Percentiles rank a stretch among this genome's conserved stretches.
Conservation (phyloP, 441 rosid genomes). For the Populus hybrid region DNA sequence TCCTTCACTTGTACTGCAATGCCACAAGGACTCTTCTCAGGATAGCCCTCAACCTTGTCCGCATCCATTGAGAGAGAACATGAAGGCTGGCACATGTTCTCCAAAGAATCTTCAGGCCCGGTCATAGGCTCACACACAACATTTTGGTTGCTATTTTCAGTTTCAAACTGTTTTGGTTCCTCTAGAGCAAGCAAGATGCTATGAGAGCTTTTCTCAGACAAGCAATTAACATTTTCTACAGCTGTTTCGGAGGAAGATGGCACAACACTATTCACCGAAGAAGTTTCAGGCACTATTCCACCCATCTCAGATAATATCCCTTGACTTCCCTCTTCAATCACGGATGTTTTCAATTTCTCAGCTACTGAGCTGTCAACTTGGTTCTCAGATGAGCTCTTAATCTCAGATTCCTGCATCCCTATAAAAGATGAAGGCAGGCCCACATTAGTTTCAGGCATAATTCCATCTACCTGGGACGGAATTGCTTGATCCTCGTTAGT, state of each 20-base stretch:
- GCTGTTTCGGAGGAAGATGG: neutral
- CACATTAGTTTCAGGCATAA: neutral
- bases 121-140: neutral
- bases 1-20: neutral
- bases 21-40: constrained; percentile 5
- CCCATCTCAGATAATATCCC: neutral
- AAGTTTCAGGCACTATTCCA: constrained; percentile 7
- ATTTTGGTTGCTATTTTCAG: neutral
- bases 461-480: neutral
- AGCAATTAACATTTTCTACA: neutral
- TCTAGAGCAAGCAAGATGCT: neutral
- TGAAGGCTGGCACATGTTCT: neutral
- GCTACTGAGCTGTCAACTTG: neutral
- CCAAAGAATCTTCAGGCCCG: neutral
- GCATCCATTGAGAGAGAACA: neutral
- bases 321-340: neutral
- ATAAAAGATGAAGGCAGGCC: neutral
- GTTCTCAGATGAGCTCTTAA: constrained; percentile 1
- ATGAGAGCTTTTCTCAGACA: constrained; percentile 6
- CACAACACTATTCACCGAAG: neutral
- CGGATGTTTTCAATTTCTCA: constrained; percentile 6
- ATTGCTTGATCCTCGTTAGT: neutral
- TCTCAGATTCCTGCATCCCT: constrained; percentile 9
- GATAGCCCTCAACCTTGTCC: neutral
- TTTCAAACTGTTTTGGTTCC: constrained; percentile 7